Evolutionary conservation across 495 filamentous ascomycete genomes (phyloP).

Genomic region (Pyrenula massariospora): DNA sequence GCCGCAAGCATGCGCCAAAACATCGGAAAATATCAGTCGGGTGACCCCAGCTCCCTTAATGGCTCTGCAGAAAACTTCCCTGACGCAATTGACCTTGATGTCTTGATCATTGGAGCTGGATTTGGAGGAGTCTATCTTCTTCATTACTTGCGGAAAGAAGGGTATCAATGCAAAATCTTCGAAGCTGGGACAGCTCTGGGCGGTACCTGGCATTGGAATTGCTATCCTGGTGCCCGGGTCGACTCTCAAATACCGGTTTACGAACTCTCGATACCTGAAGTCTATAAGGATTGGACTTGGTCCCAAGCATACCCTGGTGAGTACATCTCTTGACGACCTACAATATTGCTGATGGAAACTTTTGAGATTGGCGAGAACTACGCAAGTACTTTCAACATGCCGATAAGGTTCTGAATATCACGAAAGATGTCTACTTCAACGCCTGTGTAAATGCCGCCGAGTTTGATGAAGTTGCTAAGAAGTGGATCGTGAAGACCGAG

Average conservation of each 20-base stretch:
- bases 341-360: slow-evolving; percentile 3
- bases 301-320: slow-evolving; percentile 32
- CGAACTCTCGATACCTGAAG: slow-evolving; percentile 36
- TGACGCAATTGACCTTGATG: slow-evolving; percentile 30
- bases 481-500: slow-evolving; percentile 32
- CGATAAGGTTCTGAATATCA: slow-evolving; percentile 33
- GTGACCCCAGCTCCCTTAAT: not conserved
- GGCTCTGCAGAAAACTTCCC: slow-evolving; percentile 16
- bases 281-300: slow-evolving; percentile 44
- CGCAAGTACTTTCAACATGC: slow-evolving; percentile 43
- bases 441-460: slow-evolving; percentile 31
- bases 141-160: slow-evolving; percentile 21
- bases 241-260: slow-evolving; percentile 41
- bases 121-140: slow-evolving; percentile 29
- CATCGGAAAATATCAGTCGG: not conserved
- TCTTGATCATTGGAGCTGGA: slow-evolving; percentile 39
- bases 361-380: slow-evolving; percentile 20
- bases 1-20: not conserved
- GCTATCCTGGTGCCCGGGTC: slow-evolving; percentile 34
- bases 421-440: slow-evolving; percentile 39
- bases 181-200: slow-evolving; percentile 34
- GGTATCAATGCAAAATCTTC: slow-evolving; percentile 22
- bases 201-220: slow-evolving; percentile 40
- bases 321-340: not conserved
- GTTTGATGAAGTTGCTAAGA: slow-evolving; percentile 24